These are phyloP conservation scores for Mollisiaceae sp. DNA, from an alignment of 2,329 filamentous ascomycete genomes.

Conservation along the genomic window DNA sequence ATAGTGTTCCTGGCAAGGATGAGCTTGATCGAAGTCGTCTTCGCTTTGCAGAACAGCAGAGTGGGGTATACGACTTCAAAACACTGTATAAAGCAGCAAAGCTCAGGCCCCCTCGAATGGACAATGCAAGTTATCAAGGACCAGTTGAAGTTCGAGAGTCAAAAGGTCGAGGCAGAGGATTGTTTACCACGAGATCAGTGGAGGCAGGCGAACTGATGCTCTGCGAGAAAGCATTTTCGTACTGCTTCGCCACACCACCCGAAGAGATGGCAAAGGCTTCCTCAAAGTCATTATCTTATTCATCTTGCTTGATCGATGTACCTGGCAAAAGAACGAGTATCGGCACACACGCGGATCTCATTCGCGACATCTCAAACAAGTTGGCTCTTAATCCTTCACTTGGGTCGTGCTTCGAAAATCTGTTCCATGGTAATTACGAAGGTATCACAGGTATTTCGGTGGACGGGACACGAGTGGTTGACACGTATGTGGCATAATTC, in stretches of 20 bases:
- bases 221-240: slow-evolving; percentile 31
- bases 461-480: slow-evolving; percentile 23
- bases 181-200: slow-evolving; percentile 25
- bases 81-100: slow-evolving; percentile 23
- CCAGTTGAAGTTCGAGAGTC: slow-evolving; percentile 19
- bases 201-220: slow-evolving; percentile 27
- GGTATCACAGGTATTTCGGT: neutral
- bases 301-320: slow-evolving; percentile 16
- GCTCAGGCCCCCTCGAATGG: slow-evolving; percentile 20
- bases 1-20: slow-evolving; percentile 4
- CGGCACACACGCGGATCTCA: neutral
- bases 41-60: slow-evolving; percentile 28
- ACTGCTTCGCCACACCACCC: slow-evolving; percentile 16
- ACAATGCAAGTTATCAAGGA: slow-evolving; percentile 27
- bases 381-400: slow-evolving; percentile 22
- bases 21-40: slow-evolving; percentile 16
- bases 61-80: slow-evolving; percentile 26
- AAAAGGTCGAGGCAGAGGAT: slow-evolving; percentile 13
- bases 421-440: slow-evolving; percentile 25
- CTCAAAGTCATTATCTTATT: slow-evolving; percentile 10
- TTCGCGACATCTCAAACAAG: slow-evolving; percentile 13
- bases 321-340: neutral
- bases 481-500: slow-evolving; percentile 19
- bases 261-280: neutral
- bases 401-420: slow-evolving; percentile 11